phyloP scores from a whole-genome alignment of 768 basidiomycete species.

The Suillus lakei region DNA sequence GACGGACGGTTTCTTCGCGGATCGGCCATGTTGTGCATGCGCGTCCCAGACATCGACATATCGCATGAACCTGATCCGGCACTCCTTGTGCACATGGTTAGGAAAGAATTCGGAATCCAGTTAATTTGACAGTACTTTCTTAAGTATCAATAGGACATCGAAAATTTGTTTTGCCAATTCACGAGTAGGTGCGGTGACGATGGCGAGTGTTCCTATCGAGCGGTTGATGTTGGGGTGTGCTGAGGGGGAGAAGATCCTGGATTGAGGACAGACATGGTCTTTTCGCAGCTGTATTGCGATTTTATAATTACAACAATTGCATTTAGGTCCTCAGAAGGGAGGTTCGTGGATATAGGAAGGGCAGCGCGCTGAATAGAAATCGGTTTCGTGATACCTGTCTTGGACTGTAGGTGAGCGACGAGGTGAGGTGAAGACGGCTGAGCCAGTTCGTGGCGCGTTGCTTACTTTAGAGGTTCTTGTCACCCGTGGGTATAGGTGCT shows the following conservation, averaged over 20 bases:
- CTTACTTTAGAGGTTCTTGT: constrained; percentile 52
- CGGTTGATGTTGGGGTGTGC: constrained; percentile 89
- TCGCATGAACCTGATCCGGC: not conserved
- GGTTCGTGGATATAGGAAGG: constrained; percentile 62
- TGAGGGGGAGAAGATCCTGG: constrained; percentile 90
- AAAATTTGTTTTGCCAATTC: constrained; percentile 97
- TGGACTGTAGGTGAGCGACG: constrained; percentile 72
- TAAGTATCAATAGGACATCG: constrained; percentile 85
- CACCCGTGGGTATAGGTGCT: constrained; percentile 35
- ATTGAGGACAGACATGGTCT: constrained; percentile 90
- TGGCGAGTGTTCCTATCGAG: constrained; percentile 90
- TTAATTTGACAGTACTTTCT: constrained; percentile 24
- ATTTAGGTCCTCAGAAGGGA: constrained; percentile 46
- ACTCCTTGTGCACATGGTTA: not conserved
- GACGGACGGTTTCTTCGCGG: not conserved
- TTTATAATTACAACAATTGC: constrained; percentile 88
- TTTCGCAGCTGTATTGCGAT: constrained; percentile 96
- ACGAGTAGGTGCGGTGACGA: constrained; percentile 93
- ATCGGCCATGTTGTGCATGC: constrained; percentile 36
- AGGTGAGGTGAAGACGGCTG: constrained; percentile 82
- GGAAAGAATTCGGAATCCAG: not conserved
- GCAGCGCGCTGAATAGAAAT: constrained; percentile 88
- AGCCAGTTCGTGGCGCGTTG: constrained; percentile 79
- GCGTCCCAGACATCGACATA: not conserved
- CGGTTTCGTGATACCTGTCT: constrained; percentile 83